These are phyloP conservation scores for Leishmania tropica DNA, from an alignment of 208 protist species.

Conservation along the genomic window DNA sequence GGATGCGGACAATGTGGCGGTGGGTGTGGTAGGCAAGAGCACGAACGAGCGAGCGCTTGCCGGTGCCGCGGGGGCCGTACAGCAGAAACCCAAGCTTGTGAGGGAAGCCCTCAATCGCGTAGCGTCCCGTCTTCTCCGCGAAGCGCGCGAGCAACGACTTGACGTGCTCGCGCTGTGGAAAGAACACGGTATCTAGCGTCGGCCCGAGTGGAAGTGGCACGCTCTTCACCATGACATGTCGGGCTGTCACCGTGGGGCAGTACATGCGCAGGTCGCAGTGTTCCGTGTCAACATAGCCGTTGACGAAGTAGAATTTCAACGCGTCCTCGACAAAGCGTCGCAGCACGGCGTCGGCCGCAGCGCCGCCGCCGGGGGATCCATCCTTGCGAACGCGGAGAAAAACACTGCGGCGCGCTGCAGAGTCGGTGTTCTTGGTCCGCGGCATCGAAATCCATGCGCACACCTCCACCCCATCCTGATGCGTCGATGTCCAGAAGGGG, in stretches of 20 bases:
- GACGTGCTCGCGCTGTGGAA: constrained; percentile 10
- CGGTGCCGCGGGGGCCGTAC: constrained; percentile 29
- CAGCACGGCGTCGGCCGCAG: constrained; percentile 17
- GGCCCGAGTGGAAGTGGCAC: constrained; percentile 15
- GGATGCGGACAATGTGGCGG: constrained; percentile 31
- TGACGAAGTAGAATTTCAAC: constrained; percentile 26
- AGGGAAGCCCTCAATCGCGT: constrained; percentile 28
- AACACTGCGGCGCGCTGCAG: constrained; percentile 13
- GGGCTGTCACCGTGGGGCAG: background rate
- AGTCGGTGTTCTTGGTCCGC: background rate
- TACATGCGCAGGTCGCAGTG: constrained; percentile 18
- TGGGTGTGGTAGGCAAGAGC: constrained; percentile 30
- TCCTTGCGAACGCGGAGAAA: constrained; percentile 25
- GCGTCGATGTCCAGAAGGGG: constrained; percentile 29
- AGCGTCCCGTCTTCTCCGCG: constrained; percentile 15
- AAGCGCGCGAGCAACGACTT: constrained; percentile 23
- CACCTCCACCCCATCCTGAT: constrained; percentile 19
- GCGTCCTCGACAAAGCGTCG: constrained; percentile 29
- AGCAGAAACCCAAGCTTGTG: constrained; percentile 33
- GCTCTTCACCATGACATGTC: background rate
- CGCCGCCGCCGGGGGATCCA: background rate
- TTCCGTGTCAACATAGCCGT: constrained; percentile 15
- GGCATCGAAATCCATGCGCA: constrained; percentile 26
- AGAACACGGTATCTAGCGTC: constrained; percentile 32
- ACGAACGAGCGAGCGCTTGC: constrained; percentile 34